Percentiles rank a stretch among this genome's conserved stretches.
These are phyloP conservation scores for Astrothelium subdiscretum DNA, from an alignment of 495 filamentous ascomycete genomes.

Conservation along the genomic window DNA sequence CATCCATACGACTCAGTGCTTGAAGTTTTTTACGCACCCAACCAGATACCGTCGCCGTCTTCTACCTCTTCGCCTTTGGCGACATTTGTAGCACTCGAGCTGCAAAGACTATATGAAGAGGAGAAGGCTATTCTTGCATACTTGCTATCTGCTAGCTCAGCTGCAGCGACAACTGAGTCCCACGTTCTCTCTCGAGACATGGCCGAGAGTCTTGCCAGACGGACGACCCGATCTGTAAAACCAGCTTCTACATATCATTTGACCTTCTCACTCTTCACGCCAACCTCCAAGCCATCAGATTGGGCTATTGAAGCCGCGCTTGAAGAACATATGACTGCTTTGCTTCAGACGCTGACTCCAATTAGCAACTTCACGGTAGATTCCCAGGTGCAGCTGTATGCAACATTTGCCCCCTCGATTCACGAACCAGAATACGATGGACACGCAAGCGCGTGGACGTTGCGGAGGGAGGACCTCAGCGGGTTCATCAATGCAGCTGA, in stretches of 20 bases:
- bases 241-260: constrained; percentile 92
- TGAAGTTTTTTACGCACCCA: constrained; percentile 1
- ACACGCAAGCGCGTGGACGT: constrained; percentile 43
- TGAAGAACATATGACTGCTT: constrained; percentile 65
- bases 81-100: constrained; percentile 64
- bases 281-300: constrained; percentile 59
- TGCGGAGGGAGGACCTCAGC: constrained; percentile 78
- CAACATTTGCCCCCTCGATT: constrained; percentile 63
- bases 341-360: constrained; percentile 61
- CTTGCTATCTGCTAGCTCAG: constrained; percentile 48
- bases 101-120: constrained; percentile 72
- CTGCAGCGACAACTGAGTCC: constrained; percentile 7
- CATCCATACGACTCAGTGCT: constrained; percentile 3
- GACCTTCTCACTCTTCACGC: constrained; percentile 89
- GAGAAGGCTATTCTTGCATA: constrained; percentile 84
- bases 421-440: constrained; percentile 44
- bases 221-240: constrained; percentile 71
- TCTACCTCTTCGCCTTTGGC: constrained; percentile 65
- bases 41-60: constrained; percentile 42
- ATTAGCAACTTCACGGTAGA: constrained; percentile 97
- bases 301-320: constrained; percentile 89
- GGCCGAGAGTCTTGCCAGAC: constrained; percentile 42
- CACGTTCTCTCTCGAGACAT: constrained; percentile 36
- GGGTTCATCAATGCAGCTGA: constrained; percentile 96
- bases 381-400: constrained; percentile 91